Conservation (phyloP, 768 basidiomycete genomes). For the Mycena vitilis region DNA sequence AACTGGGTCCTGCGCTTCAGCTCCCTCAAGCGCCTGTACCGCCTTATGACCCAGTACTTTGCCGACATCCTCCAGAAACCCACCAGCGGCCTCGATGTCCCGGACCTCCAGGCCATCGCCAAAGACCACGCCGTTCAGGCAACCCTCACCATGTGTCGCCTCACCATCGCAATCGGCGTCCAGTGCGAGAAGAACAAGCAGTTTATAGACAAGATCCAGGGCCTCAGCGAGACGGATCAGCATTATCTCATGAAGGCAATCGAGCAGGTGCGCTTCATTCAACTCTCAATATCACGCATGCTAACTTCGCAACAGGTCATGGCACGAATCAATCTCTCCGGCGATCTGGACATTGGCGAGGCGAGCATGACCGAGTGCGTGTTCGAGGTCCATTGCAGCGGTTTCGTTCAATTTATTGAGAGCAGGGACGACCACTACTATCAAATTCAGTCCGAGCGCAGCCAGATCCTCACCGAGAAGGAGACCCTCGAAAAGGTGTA, state of each 20-base stretch:
- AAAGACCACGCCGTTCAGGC: conserved; percentile 77
- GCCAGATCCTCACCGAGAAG: conserved; percentile 83
- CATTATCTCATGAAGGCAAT: conserved; percentile 94
- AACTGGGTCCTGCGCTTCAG: conserved; percentile 93
- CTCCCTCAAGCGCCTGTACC: conserved; percentile 85
- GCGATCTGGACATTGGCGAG: conserved; percentile 63
- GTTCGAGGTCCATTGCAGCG: not conserved
- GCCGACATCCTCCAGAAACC: conserved; percentile 86
- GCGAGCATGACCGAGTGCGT: conserved; percentile 84
- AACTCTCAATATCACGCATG: not conserved
- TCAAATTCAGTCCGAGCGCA: conserved; percentile 83
- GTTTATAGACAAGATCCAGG: conserved; percentile 91
- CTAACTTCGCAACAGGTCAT: conserved; percentile 66
- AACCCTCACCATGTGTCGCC: conserved; percentile 79
- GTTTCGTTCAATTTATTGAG: conserved; percentile 12
- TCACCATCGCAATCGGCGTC: conserved; percentile 88
- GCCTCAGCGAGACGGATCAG: conserved; percentile 84
- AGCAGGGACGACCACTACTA: conserved; percentile 92
- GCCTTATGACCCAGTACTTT: conserved; percentile 90
- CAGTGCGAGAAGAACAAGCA: conserved; percentile 91
- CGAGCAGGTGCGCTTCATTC: conserved; percentile 75
- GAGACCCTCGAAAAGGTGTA: conserved; percentile 88
- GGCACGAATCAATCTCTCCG: conserved; percentile 71
- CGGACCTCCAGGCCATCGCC: conserved; percentile 87
- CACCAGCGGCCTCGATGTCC: conserved; percentile 82